These are phyloP conservation scores for Pinus taeda DNA, from an alignment of 75 land plant genomes.

Conservation along the genomic window DNA sequence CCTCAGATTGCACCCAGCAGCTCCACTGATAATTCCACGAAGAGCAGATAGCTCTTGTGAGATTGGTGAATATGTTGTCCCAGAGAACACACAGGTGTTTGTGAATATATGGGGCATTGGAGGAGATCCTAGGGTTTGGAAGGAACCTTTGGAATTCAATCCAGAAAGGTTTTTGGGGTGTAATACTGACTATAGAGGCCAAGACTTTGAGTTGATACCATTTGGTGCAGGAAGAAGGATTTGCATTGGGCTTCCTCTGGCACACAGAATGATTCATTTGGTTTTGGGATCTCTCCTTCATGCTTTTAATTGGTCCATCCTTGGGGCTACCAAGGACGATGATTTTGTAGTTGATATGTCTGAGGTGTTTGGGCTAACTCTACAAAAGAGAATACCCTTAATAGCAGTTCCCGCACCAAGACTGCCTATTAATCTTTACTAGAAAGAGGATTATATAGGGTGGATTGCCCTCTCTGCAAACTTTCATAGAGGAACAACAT, in stretches of 20 bases:
- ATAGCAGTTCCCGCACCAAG: neutral
- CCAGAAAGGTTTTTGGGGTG: slow-evolving; percentile 11
- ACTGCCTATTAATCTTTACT: neutral
- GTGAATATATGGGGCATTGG: slow-evolving; percentile 21
- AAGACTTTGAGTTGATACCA: slow-evolving; percentile 1
- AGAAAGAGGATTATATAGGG: no score
- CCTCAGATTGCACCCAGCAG: slow-evolving; percentile 17
- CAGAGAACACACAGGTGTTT: slow-evolving; percentile 4
- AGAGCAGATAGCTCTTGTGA: neutral
- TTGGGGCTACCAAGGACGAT: neutral
- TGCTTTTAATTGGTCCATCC: slow-evolving; percentile 12
- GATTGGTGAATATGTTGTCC: slow-evolving; percentile 4
- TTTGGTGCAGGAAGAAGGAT: slow-evolving; percentile 13
- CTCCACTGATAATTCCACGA: slow-evolving; percentile 8
- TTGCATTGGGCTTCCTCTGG: slow-evolving; percentile 7
- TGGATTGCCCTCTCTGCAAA: no score
- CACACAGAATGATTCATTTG: slow-evolving; percentile 7
- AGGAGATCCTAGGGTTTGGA: slow-evolving; percentile 8
- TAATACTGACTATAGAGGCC: slow-evolving; percentile 7
- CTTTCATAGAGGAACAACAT: no score
- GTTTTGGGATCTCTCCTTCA: slow-evolving; percentile 15
- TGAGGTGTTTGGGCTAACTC: neutral
- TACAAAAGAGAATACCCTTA: neutral
- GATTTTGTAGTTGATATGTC: neutral
- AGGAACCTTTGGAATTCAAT: slow-evolving; percentile 6